Percentiles rank a stretch among this genome's conserved stretches.
phyloP scores from a whole-genome alignment of 495 filamentous ascomycete genomes.

The Lasiosphaeriaceae sp. region DNA sequence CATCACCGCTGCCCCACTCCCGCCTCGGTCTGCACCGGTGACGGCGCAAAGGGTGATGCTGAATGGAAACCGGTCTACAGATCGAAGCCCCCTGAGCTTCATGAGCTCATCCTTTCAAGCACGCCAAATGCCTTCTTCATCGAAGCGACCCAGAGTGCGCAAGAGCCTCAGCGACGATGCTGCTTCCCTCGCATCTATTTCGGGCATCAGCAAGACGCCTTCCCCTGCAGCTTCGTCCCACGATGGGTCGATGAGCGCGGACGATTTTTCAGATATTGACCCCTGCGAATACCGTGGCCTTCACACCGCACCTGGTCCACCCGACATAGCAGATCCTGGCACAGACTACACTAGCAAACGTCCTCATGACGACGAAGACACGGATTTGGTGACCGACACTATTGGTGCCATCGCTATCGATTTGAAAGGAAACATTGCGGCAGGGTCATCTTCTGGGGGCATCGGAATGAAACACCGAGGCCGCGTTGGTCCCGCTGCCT shows the following conservation, averaged over 20 bases:
- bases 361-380: conserved; percentile 21
- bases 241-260: conserved; percentile 21
- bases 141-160: conserved; percentile 12
- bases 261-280: conserved; percentile 6
- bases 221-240: conserved; percentile 10
- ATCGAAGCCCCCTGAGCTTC: conserved; percentile 10
- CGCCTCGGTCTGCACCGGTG: conserved; percentile 5
- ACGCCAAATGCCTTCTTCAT: conserved; percentile 3
- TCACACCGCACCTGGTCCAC: neutral
- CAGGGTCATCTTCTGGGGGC: conserved; percentile 96
- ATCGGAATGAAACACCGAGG: conserved; percentile 97
- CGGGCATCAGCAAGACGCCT: neutral
- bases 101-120: conserved; percentile 17
- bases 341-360: neutral
- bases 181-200: neutral
- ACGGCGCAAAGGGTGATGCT: neutral
- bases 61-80: neutral
- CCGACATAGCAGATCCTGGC: neutral
- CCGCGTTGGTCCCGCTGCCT: conserved; percentile 83
- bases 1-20: neutral
- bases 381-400: conserved; percentile 75
- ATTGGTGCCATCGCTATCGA: conserved; percentile 95
- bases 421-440: conserved; percentile 78
- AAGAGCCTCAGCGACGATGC: conserved; percentile 17
- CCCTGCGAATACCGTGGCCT: neutral